Evolutionary conservation across 2,329 filamentous ascomycete genomes (phyloP), one percentile per base, ranked within the genome.

Genomic region (Arthroderma sp.): DNA sequence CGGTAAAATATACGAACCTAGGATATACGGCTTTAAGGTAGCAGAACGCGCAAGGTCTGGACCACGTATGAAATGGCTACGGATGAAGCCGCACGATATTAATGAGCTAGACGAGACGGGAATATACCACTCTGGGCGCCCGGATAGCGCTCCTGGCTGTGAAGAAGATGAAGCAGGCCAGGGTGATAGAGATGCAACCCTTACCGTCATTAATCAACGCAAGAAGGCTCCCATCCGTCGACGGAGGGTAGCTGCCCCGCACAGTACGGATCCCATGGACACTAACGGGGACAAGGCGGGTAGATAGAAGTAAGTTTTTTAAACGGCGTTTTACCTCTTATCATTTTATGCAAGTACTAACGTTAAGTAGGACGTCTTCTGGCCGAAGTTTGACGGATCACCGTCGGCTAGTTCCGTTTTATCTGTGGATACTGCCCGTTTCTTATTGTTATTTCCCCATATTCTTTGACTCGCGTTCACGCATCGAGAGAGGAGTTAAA

Each of bases 11-110:
- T 97, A 97, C 73, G 89, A 96, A 69, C 90, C 93, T 59, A 87
- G 85, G 64, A 97, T 98, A 70, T 98, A 97, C 73, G 93, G 93
- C 28, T 98, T 98, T 76, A 83, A 87, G 61, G 93, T 98, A 21
- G 91, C 88, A 17, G 93, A 97, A 72, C 80, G 91, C 58, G 88
- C 93, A 43, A 83, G 87, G 63, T 90, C 88, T 23, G 93, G 93
- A 0, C 93, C 93, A 11, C 81, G 93, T 60, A 98, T 98, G 93
- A 90, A 91, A 70, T 98, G 93, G 93, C 76, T 98, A 65, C 83
- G 93, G 63, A 84, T 86, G 72, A 86, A 90, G 68, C 93, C 93
- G 0, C 77, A 78, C 13, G 83, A 95, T 66, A 78, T 95, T 57
- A 84, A 79, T 44, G 87, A 95, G 65, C 77, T 97, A 54, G 90